phyloP scores from a whole-genome alignment of 2,329 filamentous ascomycete species.

The Phialophora tarda region DNA sequence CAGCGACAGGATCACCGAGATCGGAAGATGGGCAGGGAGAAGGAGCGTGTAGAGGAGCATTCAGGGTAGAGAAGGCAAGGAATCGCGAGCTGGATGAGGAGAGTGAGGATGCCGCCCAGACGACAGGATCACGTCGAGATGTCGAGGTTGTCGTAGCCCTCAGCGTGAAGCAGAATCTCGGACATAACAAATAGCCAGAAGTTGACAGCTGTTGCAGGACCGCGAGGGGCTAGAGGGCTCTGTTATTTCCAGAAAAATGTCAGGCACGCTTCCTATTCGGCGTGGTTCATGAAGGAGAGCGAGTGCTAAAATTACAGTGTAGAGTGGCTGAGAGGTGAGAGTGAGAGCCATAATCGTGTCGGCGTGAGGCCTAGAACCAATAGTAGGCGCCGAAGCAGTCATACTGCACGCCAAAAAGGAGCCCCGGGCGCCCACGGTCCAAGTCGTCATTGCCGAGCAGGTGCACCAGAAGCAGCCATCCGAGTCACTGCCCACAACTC shows the following conservation, averaged over 20 bases:
- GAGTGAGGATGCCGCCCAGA: too few species aligned
- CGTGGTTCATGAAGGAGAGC: neutral
- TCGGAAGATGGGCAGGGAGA: neutral
- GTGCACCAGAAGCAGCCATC: neutral
- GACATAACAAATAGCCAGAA: neutral
- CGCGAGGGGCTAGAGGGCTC: neutral
- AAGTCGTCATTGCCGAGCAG: constrained; percentile 4
- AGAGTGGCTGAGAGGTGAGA: constrained; percentile 8
- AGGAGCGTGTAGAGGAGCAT: neutral
- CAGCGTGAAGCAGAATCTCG: neutral
- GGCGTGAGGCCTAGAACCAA: constrained; percentile 11
- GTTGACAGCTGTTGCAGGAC: neutral
- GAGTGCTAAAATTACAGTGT: too few species aligned
- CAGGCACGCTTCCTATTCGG: neutral
- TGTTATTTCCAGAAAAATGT: neutral
- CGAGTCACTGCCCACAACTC: neutral
- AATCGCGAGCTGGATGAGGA: neutral
- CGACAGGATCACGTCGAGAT: neutral
- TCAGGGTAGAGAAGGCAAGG: neutral
- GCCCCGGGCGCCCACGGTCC: neutral
- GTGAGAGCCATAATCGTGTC: neutral
- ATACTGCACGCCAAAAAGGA: neutral
- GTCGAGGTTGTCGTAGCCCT: neutral
- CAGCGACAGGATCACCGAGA: neutral
- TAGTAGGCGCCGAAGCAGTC: neutral